Conservation (phyloP, 2,329 filamentous ascomycete species). For the Ascocoryne sarcoides region DNA sequence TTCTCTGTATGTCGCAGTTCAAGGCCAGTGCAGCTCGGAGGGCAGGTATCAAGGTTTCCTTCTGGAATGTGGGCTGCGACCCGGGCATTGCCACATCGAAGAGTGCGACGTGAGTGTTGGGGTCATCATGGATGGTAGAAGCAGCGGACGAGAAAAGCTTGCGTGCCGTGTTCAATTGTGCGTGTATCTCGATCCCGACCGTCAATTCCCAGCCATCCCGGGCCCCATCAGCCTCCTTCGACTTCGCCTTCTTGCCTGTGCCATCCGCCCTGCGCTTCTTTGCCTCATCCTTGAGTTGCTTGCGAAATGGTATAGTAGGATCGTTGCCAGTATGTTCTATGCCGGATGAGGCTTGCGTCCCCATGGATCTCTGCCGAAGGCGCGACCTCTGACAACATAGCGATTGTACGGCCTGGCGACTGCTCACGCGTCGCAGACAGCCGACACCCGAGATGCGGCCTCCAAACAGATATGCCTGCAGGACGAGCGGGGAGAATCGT, state of each 20-base stretch:
- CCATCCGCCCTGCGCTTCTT: slow-evolving; percentile 37
- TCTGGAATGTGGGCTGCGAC: slow-evolving; percentile 79
- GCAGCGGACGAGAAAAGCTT: slow-evolving; percentile 81
- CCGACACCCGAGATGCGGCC: slow-evolving; percentile 20
- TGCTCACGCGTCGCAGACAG: slow-evolving; percentile 18
- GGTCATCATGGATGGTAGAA: slow-evolving; percentile 55
- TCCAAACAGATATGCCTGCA: slow-evolving; percentile 27
- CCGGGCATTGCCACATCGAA: slow-evolving; percentile 90
- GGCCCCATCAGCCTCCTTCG: slow-evolving; percentile 35
- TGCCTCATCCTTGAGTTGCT: slow-evolving; percentile 62
- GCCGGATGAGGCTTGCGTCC: too few species aligned
- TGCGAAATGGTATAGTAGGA: slow-evolving; percentile 47
- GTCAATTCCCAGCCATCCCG: slow-evolving; percentile 72
- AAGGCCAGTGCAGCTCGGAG: slow-evolving; percentile 80
- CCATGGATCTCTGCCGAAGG: slow-evolving; percentile 5
- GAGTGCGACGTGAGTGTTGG: slow-evolving; percentile 79
- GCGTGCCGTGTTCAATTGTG: slow-evolving; percentile 77
- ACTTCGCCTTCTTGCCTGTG: slow-evolving; percentile 25
- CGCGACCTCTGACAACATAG: slow-evolving; percentile 11
- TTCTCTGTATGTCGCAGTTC: slow-evolving; percentile 65
- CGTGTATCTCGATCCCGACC: slow-evolving; percentile 94
- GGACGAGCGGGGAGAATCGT: slow-evolving; percentile 17
- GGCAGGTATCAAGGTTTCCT: slow-evolving; percentile 77
- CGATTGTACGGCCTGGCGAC: slow-evolving; percentile 9
- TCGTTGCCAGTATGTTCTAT: slow-evolving; percentile 8